Conservation (phyloP, 2,329 filamentous ascomycete species). For the Alternaria gansuensis region DNA sequence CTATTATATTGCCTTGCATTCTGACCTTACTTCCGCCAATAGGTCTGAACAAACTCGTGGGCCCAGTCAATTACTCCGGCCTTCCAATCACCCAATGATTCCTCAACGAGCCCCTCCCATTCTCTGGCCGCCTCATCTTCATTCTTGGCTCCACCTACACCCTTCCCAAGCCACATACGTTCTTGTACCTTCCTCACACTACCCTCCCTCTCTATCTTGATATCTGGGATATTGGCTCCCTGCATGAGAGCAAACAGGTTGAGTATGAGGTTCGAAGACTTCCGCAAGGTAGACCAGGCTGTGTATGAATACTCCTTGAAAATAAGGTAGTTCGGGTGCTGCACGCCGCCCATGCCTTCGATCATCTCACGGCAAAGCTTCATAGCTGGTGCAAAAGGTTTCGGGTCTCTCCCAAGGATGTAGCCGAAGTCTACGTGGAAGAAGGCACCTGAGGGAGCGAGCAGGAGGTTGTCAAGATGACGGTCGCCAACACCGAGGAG, state of each 20-base stretch:
- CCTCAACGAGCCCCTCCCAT: constrained; percentile 89
- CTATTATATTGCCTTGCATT: neutral
- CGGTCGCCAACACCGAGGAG: constrained; percentile 95
- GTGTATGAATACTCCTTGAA: constrained; percentile 98
- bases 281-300: constrained; percentile 88
- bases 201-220: constrained; percentile 90
- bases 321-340: constrained; percentile 80
- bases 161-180: constrained; percentile 82
- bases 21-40: constrained; percentile 69
- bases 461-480: constrained; percentile 92
- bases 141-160: constrained; percentile 57
- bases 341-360: constrained; percentile 92
- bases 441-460: constrained; percentile 90
- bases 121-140: constrained; percentile 92
- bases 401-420: constrained; percentile 95
- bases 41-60: constrained; percentile 87
- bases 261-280: constrained; percentile 87
- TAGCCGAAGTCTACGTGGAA: constrained; percentile 99
- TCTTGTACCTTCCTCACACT: constrained; percentile 95
- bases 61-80: constrained; percentile 94
- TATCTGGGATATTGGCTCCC: constrained; percentile 95
- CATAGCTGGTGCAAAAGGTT: constrained; percentile 96
- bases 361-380: constrained; percentile 99
- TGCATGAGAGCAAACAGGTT: constrained; percentile 98
- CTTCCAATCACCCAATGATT: constrained; percentile 82